Percentiles rank a stretch among this genome's conserved stretches.
Evolutionary conservation across 2,329 filamentous ascomycete species (phyloP).

Genomic region (Albophoma yamanashiensis): DNA sequence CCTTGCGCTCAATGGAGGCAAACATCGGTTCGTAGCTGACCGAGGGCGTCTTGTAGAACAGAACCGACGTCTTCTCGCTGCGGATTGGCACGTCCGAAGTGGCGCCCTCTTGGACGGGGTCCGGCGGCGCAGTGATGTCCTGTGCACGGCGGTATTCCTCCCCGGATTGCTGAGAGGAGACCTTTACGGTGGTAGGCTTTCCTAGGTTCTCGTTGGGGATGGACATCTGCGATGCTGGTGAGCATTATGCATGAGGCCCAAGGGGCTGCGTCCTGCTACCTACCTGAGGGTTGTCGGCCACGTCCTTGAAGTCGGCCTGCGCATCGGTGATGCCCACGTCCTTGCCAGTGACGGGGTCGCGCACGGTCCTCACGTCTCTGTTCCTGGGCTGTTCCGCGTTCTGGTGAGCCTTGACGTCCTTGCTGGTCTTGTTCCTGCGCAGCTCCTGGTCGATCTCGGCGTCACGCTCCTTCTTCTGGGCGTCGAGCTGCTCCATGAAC

Average conservation of each 20-base stretch:
- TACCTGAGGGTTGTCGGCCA: conserved; percentile 63
- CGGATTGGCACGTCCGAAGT: conserved; percentile 93
- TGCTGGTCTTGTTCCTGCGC: conserved; percentile 23
- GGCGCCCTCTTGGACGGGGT: conserved; percentile 68
- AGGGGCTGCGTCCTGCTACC: conserved; percentile 26
- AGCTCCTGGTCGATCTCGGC: conserved; percentile 53
- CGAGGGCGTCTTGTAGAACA: conserved; percentile 89
- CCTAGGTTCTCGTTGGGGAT: conserved; percentile 84
- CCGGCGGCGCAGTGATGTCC: conserved; percentile 83
- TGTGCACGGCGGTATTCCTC: conserved; percentile 77
- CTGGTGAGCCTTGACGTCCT: conserved; percentile 32
- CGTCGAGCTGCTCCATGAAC: conserved; percentile 70
- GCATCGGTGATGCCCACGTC: conserved; percentile 81
- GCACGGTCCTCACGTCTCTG: conserved; percentile 57
- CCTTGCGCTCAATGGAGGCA: conserved; percentile 60
- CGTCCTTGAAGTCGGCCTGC: conserved; percentile 55
- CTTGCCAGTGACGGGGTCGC: conserved; percentile 79
- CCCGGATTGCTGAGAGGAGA: conserved; percentile 58
- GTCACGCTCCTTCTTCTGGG: conserved; percentile 68
- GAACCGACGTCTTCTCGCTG: conserved; percentile 90
- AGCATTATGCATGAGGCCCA: accelerated
- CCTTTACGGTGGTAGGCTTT: conserved; percentile 62
- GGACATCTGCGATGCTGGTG: conserved; percentile 43
- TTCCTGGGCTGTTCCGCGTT: conserved; percentile 23
- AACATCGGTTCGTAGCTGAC: conserved; percentile 89